A percentile compares a stretch with the other conserved stretches of the same genome.
phyloP scores from a whole-genome alignment of 2,329 filamentous ascomycete species.

The Cladorrhinum sp. region DNA sequence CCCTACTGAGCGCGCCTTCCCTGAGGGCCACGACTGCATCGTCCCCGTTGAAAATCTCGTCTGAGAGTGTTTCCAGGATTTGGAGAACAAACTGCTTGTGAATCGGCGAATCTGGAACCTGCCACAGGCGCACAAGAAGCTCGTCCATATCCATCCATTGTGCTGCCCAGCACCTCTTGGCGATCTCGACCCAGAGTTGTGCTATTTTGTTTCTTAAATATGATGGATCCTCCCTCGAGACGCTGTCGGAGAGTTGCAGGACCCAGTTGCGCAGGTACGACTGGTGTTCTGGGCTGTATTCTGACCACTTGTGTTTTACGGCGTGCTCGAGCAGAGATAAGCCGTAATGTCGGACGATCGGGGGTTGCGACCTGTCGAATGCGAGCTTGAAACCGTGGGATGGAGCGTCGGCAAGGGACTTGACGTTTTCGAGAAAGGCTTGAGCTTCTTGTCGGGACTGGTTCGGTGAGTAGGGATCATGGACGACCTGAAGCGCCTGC shows the following conservation, averaged over 20 bases:
- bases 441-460: constrained; percentile 79
- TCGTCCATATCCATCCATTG: constrained; percentile 96
- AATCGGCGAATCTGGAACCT: constrained; percentile 57
- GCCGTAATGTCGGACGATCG: constrained; percentile 88
- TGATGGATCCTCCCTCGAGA: constrained; percentile 68
- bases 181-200: constrained; percentile 90
- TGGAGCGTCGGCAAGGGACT: constrained; percentile 73
- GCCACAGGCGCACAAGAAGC: constrained; percentile 79
- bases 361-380: constrained; percentile 68
- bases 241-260: constrained; percentile 69
- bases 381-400: constrained; percentile 83
- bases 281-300: constrained; percentile 67
- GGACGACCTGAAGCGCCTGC: constrained; percentile 82
- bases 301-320: constrained; percentile 79
- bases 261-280: constrained; percentile 71
- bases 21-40: constrained; percentile 81
- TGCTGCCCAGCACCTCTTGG: constrained; percentile 87
- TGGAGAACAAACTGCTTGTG: constrained; percentile 84
- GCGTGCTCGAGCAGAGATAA: constrained; percentile 88
- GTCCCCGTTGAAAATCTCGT: constrained; percentile 90
- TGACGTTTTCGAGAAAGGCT: constrained; percentile 80
- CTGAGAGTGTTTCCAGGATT: constrained; percentile 85
- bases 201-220: constrained; percentile 93
- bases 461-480: constrained; percentile 78
- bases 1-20: constrained; percentile 79